Base-by-base conservation (phyloP, 75 land plant genomes). In the Pinus taeda region DNA sequence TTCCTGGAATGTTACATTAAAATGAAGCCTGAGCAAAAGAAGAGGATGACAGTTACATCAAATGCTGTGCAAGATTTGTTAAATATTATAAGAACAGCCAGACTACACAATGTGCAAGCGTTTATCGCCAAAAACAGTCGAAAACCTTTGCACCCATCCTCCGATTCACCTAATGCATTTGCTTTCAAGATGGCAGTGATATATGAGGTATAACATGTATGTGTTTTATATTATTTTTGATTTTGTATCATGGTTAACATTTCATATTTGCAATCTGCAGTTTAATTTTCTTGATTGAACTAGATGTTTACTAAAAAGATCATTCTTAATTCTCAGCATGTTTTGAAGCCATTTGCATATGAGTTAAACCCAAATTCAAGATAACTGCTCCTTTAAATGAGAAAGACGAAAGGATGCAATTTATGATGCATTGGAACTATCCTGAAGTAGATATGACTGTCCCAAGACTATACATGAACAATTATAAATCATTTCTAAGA, bases 161-260 rank as follows among this genome's bases (percentile, higher is more conserved):
- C 77, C 12, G 30, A 63, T 17, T 11, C n/a, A 29, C 77, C 61
- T 21, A 17, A 58, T 21, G 42, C 15, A 12, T 29, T 58, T 76
- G 71, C 42, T 42, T 37, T 58, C 33, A 76, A 61, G 77, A 58
- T 76, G 60, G 49, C 63, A 21, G 15, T 33, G 17, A 57, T 76
- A 22, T 76, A 57, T 64, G 77, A 76, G 77, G 77, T 76, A 11
- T 37, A 39, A 36, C 8, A 17, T 67, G n/a, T 67, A 67, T 67
- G 39, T 67, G 7, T 67, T 20, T 39, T 20, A 4, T 67, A 20
- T 42, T 20, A 67, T 18, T 18, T n/a, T 39, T 39, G 21, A 17
- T 36, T 18, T 57, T 2, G 4, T 57, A 74, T 26, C 15, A 5
- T 57, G 29, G 21, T 15, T n/a, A 20, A 59, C 45, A 4, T 26